phyloP scores from a whole-genome alignment of 2,329 filamentous ascomycete species.

The Fusarium algeriense region DNA sequence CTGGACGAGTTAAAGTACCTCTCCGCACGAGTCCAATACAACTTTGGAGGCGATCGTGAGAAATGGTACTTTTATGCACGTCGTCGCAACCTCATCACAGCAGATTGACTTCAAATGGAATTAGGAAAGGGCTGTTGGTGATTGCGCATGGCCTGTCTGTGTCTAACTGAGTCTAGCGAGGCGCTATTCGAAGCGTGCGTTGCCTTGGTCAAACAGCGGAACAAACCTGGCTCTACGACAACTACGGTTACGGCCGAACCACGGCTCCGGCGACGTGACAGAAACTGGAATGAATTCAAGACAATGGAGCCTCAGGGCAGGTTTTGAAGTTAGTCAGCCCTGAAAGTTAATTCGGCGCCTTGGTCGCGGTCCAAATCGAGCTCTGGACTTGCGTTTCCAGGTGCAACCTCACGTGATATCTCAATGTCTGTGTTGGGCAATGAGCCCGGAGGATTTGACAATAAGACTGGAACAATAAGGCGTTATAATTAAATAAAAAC shows the following conservation, averaged over 20 bases:
- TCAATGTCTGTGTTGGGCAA: background rate
- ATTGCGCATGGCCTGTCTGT: background rate
- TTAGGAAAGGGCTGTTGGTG: constrained; percentile 9
- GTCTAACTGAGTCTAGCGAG: background rate
- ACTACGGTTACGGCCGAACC: constrained; percentile 23
- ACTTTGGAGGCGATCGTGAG: background rate
- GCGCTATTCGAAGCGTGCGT: background rate
- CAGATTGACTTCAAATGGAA: background rate
- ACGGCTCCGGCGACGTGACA: constrained; percentile 13
- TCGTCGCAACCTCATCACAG: constrained; percentile 18
- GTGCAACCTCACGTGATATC: constrained; percentile 16
- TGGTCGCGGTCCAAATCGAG: constrained; percentile 11
- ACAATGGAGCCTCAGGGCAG: background rate
- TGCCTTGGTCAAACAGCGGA: constrained; percentile 4
- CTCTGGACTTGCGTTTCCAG: background rate
- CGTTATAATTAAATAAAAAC: background rate
- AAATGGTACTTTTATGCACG: constrained; percentile 27
- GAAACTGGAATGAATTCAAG: constrained; percentile 26
- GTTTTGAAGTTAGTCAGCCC: constrained; percentile 14
- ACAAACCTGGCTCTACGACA: constrained; percentile 7
- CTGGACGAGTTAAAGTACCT: constrained; percentile 16
- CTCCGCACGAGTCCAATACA: constrained; percentile 20
- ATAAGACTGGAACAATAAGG: constrained; percentile 6
- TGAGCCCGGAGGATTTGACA: constrained; percentile 11
- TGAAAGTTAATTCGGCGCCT: constrained; percentile 6